These are phyloP conservation scores for Entrophospora sp. DNA, from an alignment of 192 early-diverging fungal species.

Conservation along the genomic window DNA sequence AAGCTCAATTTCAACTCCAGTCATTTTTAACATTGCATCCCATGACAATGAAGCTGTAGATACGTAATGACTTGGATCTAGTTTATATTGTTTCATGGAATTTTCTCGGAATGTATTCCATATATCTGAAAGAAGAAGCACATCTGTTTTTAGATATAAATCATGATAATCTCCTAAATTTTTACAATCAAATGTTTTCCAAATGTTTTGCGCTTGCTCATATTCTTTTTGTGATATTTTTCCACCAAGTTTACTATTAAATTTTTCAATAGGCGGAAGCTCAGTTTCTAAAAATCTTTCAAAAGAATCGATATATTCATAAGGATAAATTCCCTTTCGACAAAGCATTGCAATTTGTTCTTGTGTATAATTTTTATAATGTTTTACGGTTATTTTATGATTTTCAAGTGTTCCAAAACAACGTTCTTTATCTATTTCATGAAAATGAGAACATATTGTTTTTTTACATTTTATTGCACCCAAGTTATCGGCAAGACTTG, in stretches of 20 bases:
- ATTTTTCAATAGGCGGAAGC: not conserved
- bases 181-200: not conserved
- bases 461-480: not conserved
- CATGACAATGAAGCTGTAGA: not conserved
- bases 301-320: slow-evolving; percentile 1
- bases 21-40: not conserved
- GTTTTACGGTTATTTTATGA: not conserved
- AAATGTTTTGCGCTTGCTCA: not conserved
- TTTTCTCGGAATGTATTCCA: not conserved
- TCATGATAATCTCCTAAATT: slow-evolving; percentile 2
- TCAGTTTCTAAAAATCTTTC: not conserved
- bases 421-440: too few relatives aligned
- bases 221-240: not conserved
- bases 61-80: not conserved
- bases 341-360: not conserved
- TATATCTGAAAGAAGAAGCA: not conserved
- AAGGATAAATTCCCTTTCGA: slow-evolving; percentile 3
- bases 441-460: too few relatives aligned
- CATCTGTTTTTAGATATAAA: slow-evolving; percentile 8
- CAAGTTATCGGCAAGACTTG: not conserved
- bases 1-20: not conserved
- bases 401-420: too few relatives aligned
- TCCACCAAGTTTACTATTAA: not conserved
- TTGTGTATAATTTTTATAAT: not conserved
- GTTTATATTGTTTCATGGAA: not conserved